Evolutionary conservation across 306 rosid species (phyloP), one percentile per base, ranked within the genome.

Genomic region (Hippophae rhamnoides): DNA sequence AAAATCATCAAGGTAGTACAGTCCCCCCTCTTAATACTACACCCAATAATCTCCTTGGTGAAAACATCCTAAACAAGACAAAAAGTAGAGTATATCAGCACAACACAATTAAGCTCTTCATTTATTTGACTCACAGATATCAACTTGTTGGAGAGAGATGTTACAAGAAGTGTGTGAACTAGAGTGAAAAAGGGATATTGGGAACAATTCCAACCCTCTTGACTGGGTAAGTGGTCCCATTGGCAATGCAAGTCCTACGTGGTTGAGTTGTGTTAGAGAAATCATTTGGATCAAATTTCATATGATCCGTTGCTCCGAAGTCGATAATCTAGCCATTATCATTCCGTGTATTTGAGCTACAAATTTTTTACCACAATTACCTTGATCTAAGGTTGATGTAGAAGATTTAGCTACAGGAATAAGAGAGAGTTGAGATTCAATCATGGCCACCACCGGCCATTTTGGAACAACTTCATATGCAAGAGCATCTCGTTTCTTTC

Each of bases 71-170:
- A 50, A 47, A 55, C 13, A 52, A 63, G 40, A 13, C 5, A 63
- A n/a, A 63, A 63, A 7, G 14, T 63, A 23, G 52, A 11, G 9
- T 50, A 51, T 8, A 63, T 63, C 1, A 49, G 41, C 38, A 49
- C 47, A 11, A 12, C 44, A 61, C 13, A 61, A 47, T 61, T 61
- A 1, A 50, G 23, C 7, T 61, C 47, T 7, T 38, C 18, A 27
- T 40, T 49, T 8, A 51, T 40, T 13, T 62, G 41, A 41, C 58
- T 13, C n/a, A 63, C n/a, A 47, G 46, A 52, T 42, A 63, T 13
- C 50, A 62, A 48, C 27, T 62, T 62, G 12, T 49, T 14, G 8
- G 66, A 62, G 1, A 62, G 27, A 50, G 66, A 62, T 38, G 57
- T 31, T 41, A 62, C 47, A n/a, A 62, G 47, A 3, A 63, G 41